Evolutionary conservation across 192 early-diverging fungal genomes (phyloP).

Genomic region (Paraglomus brasilianum): DNA sequence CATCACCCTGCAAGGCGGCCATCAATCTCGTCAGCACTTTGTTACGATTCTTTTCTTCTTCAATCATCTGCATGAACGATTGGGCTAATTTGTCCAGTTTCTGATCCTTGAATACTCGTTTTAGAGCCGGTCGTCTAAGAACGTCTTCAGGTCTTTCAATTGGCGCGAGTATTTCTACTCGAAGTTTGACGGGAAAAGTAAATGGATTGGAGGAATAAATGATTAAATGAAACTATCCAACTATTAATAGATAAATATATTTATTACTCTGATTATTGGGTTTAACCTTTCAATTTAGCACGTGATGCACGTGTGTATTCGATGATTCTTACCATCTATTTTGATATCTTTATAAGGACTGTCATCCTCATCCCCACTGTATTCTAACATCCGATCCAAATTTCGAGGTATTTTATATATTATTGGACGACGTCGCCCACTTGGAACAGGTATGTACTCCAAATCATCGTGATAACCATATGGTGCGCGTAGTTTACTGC

Average conservation of each 20-base stretch:
- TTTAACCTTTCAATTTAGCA: conserved; percentile 29
- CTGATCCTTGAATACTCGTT: conserved; percentile 51
- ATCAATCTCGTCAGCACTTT: conserved; percentile 56
- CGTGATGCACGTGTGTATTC: not conserved
- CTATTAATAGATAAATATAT: conserved; percentile 35
- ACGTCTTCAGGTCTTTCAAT: conserved; percentile 57
- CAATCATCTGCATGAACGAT: conserved; percentile 61
- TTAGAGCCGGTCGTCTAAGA: conserved; percentile 45
- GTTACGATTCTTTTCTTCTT: conserved; percentile 60
- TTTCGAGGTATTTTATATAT: conserved; percentile 1
- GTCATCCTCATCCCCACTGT: conserved; percentile 49
- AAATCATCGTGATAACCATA: conserved; percentile 34
- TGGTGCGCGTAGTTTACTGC: conserved; percentile 47
- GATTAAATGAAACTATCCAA: conserved; percentile 28
- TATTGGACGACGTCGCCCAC: conserved; percentile 23
- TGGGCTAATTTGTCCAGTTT: conserved; percentile 55
- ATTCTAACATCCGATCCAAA: conserved; percentile 31
- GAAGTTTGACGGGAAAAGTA: not conserved
- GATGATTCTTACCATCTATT: conserved; percentile 47
- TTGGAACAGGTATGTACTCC: conserved; percentile 14
- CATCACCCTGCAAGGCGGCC: conserved; percentile 57
- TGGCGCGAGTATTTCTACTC: conserved; percentile 53
- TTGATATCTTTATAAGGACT: conserved; percentile 66
- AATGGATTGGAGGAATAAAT: no score
- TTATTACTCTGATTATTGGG: conserved; percentile 29